phyloP scores from a whole-genome alignment of 306 rosid genomes.

The Corylus americana region DNA sequence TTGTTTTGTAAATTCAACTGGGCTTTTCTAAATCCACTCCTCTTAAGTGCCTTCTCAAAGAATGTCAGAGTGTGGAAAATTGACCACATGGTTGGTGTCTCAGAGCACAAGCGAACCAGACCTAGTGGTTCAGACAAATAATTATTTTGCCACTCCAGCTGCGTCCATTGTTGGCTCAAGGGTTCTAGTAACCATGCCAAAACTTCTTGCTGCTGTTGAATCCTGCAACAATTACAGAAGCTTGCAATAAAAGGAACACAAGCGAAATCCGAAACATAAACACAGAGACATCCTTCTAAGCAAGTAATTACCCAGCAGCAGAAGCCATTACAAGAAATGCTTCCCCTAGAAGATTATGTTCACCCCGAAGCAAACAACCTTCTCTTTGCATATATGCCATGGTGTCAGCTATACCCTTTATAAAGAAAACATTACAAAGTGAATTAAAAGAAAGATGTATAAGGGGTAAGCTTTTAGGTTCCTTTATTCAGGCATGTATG shows the following conservation, averaged over 20 bases:
- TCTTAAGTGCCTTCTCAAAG: slow-evolving; percentile 97
- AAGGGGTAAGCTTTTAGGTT: background rate
- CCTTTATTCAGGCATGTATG: background rate
- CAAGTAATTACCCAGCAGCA: slow-evolving; percentile 77
- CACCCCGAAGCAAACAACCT: slow-evolving; percentile 84
- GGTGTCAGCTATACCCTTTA: slow-evolving; percentile 90
- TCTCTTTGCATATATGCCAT: slow-evolving; percentile 86
- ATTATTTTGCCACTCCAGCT: slow-evolving; percentile 83
- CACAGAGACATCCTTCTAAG: slow-evolving; percentile 13
- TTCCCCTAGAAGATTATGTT: slow-evolving; percentile 96
- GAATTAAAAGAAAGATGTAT: slow-evolving; percentile 26
- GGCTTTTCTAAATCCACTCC: slow-evolving; percentile 85
- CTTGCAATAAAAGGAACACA: slow-evolving; percentile 18
- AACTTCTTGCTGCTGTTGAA: slow-evolving; percentile 97
- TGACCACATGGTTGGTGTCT: slow-evolving; percentile 84
- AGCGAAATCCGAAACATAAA: slow-evolving; percentile 12
- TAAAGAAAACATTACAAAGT: slow-evolving; percentile 33
- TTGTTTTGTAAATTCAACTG: slow-evolving; percentile 53
- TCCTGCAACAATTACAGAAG: slow-evolving; percentile 53
- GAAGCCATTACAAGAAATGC: slow-evolving; percentile 99
- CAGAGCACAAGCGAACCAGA: slow-evolving; percentile 72
- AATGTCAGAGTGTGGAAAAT: slow-evolving; percentile 83
- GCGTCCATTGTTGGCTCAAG: slow-evolving; percentile 83
- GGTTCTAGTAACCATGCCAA: slow-evolving; percentile 93
- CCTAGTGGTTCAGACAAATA: slow-evolving; percentile 87